Evolutionary conservation across 2,329 filamentous ascomycete species (phyloP).

Genomic region (Fusarium newnesense): DNA sequence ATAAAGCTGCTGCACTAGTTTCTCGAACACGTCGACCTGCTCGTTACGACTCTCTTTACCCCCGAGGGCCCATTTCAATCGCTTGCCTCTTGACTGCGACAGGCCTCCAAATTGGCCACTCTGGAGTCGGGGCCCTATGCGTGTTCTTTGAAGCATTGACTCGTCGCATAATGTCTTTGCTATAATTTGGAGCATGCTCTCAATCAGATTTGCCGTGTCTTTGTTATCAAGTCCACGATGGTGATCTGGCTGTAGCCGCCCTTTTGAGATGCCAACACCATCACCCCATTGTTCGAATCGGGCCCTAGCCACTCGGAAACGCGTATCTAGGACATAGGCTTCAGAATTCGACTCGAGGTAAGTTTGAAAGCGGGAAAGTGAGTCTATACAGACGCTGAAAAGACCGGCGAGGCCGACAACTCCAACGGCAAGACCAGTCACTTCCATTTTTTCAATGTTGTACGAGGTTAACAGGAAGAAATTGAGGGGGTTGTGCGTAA

Average conservation of each 20-base stretch:
- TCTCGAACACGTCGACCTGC: too few relatives aligned
- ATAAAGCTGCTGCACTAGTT: too few relatives aligned
- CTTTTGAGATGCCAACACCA: conserved; percentile 24
- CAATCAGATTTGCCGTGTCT: background rate
- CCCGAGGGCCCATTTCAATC: too few relatives aligned
- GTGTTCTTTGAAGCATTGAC: fast-evolving
- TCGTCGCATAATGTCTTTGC: background rate
- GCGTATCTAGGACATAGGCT: conserved; percentile 1
- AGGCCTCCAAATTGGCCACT: too few relatives aligned
- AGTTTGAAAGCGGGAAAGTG: conserved; percentile 11
- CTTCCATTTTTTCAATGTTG: background rate
- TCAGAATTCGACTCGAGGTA: conserved; percentile 32
- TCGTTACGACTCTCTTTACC: too few relatives aligned
- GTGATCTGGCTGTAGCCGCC: background rate
- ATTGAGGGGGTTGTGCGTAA: background rate
- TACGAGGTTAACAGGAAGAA: fast-evolving
- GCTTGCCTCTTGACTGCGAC: too few relatives aligned
- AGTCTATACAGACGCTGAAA: conserved; percentile 37
- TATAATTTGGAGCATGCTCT: background rate
- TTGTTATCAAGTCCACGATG: background rate
- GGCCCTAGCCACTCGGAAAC: conserved; percentile 21
- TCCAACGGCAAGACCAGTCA: background rate
- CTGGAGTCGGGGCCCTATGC: fast-evolving
- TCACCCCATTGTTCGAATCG: conserved; percentile 39
- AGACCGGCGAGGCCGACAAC: conserved; percentile 21